These are phyloP conservation scores for Sequoiadendron giganteum DNA, from an alignment of 75 land plant species.

Conservation along the genomic window DNA sequence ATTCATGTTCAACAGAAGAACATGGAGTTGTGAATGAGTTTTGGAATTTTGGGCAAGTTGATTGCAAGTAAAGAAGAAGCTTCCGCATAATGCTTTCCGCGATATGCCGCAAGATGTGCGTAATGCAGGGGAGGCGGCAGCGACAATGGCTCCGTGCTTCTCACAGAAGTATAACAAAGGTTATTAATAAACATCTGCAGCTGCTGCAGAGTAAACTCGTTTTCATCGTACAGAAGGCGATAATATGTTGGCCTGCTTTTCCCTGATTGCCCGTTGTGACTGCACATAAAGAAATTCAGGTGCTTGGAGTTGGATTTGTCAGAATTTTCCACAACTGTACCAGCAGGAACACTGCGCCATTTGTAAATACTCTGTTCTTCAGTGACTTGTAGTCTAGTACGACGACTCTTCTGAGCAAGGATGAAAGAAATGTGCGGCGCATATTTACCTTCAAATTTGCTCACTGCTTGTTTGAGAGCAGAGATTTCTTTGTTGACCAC, in stretches of 20 bases:
- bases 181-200: conserved; percentile 44
- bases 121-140: conserved; percentile 66
- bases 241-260: conserved; percentile 60
- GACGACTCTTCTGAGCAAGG: conserved; percentile 56
- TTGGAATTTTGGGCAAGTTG: neutral
- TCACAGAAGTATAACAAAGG: conserved; percentile 51
- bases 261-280: conserved; percentile 43
- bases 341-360: conserved; percentile 37
- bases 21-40: neutral
- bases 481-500: conserved; percentile 42
- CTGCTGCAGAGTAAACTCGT: conserved; percentile 37
- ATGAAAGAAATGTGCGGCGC: conserved; percentile 40
- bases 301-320: conserved; percentile 34
- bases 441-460: conserved; percentile 12
- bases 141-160: conserved; percentile 59
- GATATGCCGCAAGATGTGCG: conserved; percentile 60
- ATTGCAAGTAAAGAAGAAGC: neutral
- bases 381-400: conserved; percentile 39
- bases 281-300: conserved; percentile 56
- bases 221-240: conserved; percentile 46
- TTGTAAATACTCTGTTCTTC: conserved; percentile 5
- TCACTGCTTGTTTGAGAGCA: conserved; percentile 25
- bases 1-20: neutral
- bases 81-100: conserved; percentile 45
- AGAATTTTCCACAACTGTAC: conserved; percentile 52